phyloP scores from a whole-genome alignment of 305 asterid genomes.

The Fraxinus greggii region DNA sequence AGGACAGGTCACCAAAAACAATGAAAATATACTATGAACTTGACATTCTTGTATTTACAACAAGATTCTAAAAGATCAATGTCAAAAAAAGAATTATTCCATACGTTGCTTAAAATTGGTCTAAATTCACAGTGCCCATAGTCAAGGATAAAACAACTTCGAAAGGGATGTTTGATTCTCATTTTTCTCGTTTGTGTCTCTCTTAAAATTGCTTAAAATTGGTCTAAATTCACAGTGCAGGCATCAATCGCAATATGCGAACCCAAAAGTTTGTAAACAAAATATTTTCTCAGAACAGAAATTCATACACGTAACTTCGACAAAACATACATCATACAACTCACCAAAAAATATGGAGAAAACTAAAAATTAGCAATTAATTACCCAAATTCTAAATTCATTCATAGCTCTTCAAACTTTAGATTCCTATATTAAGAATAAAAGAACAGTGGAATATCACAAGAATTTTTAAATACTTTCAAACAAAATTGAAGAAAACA shows the following conservation, averaged over 20 bases:
- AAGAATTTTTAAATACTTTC: background rate
- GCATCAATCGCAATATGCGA: background rate
- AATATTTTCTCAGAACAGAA: background rate
- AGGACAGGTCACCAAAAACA: slow-evolving; percentile 43
- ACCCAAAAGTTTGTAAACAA: background rate
- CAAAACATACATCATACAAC: background rate
- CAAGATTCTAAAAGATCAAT: background rate
- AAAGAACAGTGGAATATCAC: background rate
- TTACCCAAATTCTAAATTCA: background rate
- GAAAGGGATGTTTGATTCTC: background rate
- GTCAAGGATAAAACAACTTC: background rate
- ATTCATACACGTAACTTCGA: background rate
- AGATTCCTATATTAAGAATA: background rate
- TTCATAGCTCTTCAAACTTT: background rate
- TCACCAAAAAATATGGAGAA: background rate
- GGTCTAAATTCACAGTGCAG: too few species aligned
- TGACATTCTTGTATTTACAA: background rate
- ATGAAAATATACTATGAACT: slow-evolving; percentile 23
- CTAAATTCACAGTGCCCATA: background rate
- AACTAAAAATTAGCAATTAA: background rate
- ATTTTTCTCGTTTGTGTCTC: background rate
- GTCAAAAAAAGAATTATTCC: background rate
- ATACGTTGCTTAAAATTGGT: background rate
- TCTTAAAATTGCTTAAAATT: too few species aligned
- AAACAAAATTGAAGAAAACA: background rate